Evolutionary conservation across 768 basidiomycete species (phyloP), one percentile per base, ranked within the genome.

Genomic region (Lactifluus piperatus): DNA sequence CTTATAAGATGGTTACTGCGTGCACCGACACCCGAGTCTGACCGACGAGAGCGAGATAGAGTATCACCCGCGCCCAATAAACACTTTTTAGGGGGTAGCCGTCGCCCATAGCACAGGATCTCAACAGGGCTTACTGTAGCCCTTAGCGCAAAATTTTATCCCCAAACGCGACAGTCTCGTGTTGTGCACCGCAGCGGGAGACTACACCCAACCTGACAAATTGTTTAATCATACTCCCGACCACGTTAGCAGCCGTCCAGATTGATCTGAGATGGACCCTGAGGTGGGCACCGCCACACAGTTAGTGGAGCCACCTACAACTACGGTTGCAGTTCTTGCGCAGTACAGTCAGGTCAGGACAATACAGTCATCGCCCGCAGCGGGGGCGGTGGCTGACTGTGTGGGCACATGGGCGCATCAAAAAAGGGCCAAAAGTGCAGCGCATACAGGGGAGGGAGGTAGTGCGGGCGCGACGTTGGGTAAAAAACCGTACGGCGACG

Each of bases 1-100:
- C 55, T 29, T 13, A 48, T 30, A 5, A 10, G 20, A 37, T 45
- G 20, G 32, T 43, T 29, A 32, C 5, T 32, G 30, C 30, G 30
- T n/a, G n/a, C n/a, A n/a, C n/a, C n/a, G n/a, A n/a, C n/a, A n/a
- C n/a, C n/a, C n/a, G n/a, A n/a, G n/a, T n/a, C n/a, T n/a, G n/a
- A n/a, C n/a, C n/a, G n/a, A n/a, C n/a, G n/a, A n/a, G n/a, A n/a
- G n/a, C n/a, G n/a, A n/a, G n/a, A n/a, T n/a, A n/a, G n/a, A n/a
- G n/a, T 8, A 20, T 24, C 36, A 18, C 37, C 51, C 47, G 55
- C 30, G 11, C 55, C 47, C 55, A 56, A 56, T 56, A 49, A 49
- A 29, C 27, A 29, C 37, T 43, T 43, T n/a, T 20, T 20, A n/a
- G n/a, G n/a, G n/a, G 8, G 27, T 20, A 22, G 27, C 47, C 22